A percentile compares a stretch with the other conserved stretches of the same genome.
Evolutionary conservation across 1,284 basidiomycete genomes (phyloP).

Genomic region (Puccinia hordei): DNA sequence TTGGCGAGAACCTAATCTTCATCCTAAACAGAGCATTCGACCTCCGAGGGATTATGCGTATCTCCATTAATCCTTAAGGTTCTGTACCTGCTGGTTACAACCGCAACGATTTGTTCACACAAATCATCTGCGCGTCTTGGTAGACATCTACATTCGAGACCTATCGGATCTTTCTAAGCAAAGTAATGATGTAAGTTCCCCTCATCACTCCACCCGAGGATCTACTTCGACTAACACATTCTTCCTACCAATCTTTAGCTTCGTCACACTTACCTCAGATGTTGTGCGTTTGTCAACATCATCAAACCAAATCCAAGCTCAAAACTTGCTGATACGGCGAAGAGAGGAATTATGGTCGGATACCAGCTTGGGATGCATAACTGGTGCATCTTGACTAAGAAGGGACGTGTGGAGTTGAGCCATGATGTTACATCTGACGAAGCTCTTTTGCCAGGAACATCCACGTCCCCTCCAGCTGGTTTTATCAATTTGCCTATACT

Average conservation of each 20-base stretch:
- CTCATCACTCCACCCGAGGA: not conserved
- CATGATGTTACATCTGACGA: not conserved
- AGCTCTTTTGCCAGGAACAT: too few species aligned
- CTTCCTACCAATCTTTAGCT: conserved; percentile 65
- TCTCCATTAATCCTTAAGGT: conserved; percentile 92
- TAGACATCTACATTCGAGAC: conserved; percentile 93
- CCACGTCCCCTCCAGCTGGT: too few species aligned
- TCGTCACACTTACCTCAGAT: conserved; percentile 91
- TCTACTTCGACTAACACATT: not conserved
- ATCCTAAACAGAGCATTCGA: conserved; percentile 92
- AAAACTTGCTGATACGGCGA: not conserved
- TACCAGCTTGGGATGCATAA: not conserved
- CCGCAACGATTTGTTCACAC: conserved; percentile 92
- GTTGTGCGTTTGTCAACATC: not conserved
- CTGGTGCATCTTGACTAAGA: not conserved
- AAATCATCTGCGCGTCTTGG: conserved; percentile 91
- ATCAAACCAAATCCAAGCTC: not conserved
- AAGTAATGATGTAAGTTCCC: conserved; percentile 75
- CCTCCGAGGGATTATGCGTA: conserved; percentile 88
- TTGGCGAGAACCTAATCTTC: conserved; percentile 97
- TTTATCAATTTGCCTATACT: too few species aligned
- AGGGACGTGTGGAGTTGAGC: not conserved
- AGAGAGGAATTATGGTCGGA: not conserved
- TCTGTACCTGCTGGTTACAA: conserved; percentile 91
- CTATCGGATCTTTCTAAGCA: conserved; percentile 88